Conservation (phyloP, 2,329 filamentous ascomycete species). For the Penicillium sp. region DNA sequence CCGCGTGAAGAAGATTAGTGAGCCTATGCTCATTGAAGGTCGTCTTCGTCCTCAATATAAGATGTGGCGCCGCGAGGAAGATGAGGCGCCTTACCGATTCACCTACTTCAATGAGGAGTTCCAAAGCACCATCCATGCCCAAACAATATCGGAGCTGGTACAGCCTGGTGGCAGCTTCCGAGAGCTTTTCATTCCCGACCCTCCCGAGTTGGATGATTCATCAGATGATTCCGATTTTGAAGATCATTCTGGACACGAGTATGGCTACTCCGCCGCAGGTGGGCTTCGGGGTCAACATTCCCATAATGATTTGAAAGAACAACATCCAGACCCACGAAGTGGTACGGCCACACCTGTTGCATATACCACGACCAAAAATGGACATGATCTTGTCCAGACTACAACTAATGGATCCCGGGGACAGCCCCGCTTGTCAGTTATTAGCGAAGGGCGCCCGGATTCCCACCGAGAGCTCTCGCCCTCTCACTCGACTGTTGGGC, state of each 20-base stretch:
- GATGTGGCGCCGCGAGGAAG: slow-evolving; percentile 84
- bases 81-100: slow-evolving; percentile 90
- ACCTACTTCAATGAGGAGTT: slow-evolving; percentile 99
- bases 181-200: slow-evolving; percentile 90
- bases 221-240: slow-evolving; percentile 66
- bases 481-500: slow-evolving; percentile 21
- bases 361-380: slow-evolving; percentile 12
- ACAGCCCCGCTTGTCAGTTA: slow-evolving; percentile 39
- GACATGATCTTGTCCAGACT: slow-evolving; percentile 7
- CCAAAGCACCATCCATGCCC: slow-evolving; percentile 92
- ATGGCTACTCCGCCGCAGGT: slow-evolving; percentile 6
- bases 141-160: slow-evolving; percentile 89
- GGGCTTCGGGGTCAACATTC: slow-evolving; percentile 14
- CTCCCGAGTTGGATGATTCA: slow-evolving; percentile 73
- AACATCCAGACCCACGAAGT: slow-evolving; percentile 1
- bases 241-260: slow-evolving; percentile 30
- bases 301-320: slow-evolving; percentile 12
- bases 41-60: slow-evolving; percentile 78
- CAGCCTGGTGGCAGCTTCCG: slow-evolving; percentile 82
- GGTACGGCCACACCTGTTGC: neutral
- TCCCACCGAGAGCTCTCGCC: slow-evolving; percentile 31
- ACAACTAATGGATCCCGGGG: slow-evolving; percentile 18
- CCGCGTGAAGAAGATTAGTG: slow-evolving; percentile 87
- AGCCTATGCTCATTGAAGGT: slow-evolving; percentile 90
- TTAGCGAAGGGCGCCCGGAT: slow-evolving; percentile 40